A percentile compares a stretch with the other conserved stretches of the same genome.
These are phyloP conservation scores for Penicillium lividum DNA, from an alignment of 495 filamentous ascomycete genomes.

Conservation along the genomic window DNA sequence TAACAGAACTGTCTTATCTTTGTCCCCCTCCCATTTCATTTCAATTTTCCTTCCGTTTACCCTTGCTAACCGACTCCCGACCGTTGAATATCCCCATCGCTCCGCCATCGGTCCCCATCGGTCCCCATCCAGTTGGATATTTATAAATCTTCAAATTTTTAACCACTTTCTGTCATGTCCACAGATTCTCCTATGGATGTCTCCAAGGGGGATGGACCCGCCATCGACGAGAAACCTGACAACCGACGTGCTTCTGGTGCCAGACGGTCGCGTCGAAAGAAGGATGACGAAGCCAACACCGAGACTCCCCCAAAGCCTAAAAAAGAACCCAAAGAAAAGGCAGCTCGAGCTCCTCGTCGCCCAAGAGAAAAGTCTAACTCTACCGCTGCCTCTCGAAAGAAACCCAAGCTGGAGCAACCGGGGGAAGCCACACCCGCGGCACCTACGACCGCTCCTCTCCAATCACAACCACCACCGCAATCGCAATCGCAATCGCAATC, in stretches of 20 bases:
- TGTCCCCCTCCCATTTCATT: slow-evolving; percentile 5
- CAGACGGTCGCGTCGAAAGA: slow-evolving; percentile 51
- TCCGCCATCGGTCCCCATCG: not conserved
- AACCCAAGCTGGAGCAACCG: slow-evolving; percentile 45
- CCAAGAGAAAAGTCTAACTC: slow-evolving; percentile 42
- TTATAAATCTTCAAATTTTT: not conserved
- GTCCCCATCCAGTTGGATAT: not conserved
- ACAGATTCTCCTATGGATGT: slow-evolving; percentile 21
- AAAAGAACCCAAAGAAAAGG: slow-evolving; percentile 33
- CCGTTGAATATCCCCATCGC: slow-evolving; percentile 1
- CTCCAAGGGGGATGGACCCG: slow-evolving; percentile 21
- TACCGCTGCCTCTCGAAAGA: slow-evolving; percentile 43
- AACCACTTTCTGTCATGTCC: slow-evolving; percentile 19
- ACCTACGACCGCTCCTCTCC: slow-evolving; percentile 14
- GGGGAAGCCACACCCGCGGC: slow-evolving; percentile 17
- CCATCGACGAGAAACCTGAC: slow-evolving; percentile 21
- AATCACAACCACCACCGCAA: not conserved
- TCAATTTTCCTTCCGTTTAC: not conserved
- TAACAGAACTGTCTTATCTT: slow-evolving; percentile 11
- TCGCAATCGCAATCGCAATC: not conserved
- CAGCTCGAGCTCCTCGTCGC: slow-evolving; percentile 42
- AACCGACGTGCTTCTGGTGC: slow-evolving; percentile 33
- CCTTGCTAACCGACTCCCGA: slow-evolving; percentile 11
- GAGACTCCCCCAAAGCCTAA: slow-evolving; percentile 33
- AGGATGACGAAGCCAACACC: slow-evolving; percentile 37